Base-by-base conservation (phyloP, 495 filamentous ascomycete species). In the Hypoxylon trugodes region DNA sequence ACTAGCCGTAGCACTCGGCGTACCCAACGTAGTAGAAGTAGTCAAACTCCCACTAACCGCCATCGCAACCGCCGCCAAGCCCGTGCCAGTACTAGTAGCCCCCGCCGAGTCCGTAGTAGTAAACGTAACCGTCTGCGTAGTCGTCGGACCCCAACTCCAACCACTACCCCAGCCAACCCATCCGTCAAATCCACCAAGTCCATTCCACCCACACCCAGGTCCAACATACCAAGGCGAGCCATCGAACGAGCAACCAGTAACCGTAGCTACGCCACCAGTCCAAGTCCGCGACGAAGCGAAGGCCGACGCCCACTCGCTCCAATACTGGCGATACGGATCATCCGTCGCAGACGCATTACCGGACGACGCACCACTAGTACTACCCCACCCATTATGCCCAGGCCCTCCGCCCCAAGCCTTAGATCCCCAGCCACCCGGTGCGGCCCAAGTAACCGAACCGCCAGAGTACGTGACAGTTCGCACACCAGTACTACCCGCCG, bases 201-300 rank as follows among this genome's bases (percentile, higher is more conserved):
- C 75, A 25, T 61, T 57, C 40, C 74, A 74, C 35, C 73, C 79
- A 7, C 77, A 78, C 51, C 73, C 75, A 1, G 79, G 79, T 2
- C 77, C 77, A 42, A 78, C 77, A 13, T 75, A 77, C 79, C 79
- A 80, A 0, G 76, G 74, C n/a, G 73, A 76, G 8, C 79, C 79
- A 56, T 68, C 60, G 69, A 76, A 81, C 37, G 77, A 68, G 60
- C 79, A 81, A 1, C 79, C 79, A 2, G 77, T 81, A 2, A 81
- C 76, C 26, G 79, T 81, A 36, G 78, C 79, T 28, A 72, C 71
- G 33, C 79, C 79, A 15, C 76, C 76, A 7, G 74, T 63, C 77
- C 76, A 81, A 50, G 77, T 79, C 40, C 46, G 62, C 38, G 74
- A 65, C 18, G 59, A 58, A 22, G 25, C 30, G 52, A 64, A 69